These are phyloP conservation scores for Senecio squalidus DNA, from an alignment of 140 eudicot species.

Conservation along the genomic window DNA sequence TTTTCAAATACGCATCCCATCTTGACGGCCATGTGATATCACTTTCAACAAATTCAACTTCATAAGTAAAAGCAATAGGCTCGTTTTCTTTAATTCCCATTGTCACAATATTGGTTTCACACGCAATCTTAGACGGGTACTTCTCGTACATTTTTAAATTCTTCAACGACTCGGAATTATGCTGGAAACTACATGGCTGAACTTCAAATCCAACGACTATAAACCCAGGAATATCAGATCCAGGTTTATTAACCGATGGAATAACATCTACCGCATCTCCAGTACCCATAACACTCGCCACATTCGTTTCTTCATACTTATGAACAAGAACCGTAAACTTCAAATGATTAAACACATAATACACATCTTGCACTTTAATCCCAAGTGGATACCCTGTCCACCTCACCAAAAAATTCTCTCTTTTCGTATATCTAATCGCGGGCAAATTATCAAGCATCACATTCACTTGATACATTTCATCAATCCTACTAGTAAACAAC, in stretches of 20 bases:
- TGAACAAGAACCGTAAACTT: slow-evolving; percentile 54
- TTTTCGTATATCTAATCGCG: slow-evolving; percentile 40
- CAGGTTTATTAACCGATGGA: slow-evolving; percentile 31
- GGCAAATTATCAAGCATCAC: slow-evolving; percentile 60
- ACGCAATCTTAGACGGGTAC: slow-evolving; percentile 34
- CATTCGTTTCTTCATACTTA: slow-evolving; percentile 47
- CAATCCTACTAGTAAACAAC: slow-evolving; percentile 42
- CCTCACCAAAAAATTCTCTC: slow-evolving; percentile 35
- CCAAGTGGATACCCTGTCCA: slow-evolving; percentile 62
- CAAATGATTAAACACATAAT: slow-evolving; percentile 57
- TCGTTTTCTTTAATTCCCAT: slow-evolving; percentile 44
- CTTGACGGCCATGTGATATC: slow-evolving; percentile 63
- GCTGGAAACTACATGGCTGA: slow-evolving; percentile 44
- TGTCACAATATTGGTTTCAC: slow-evolving; percentile 41
- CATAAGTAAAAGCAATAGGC: slow-evolving; percentile 47
- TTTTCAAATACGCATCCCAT: slow-evolving; percentile 67
- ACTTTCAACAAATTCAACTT: slow-evolving; percentile 47
- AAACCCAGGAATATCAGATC: slow-evolving; percentile 40
- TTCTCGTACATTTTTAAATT: slow-evolving; percentile 36
- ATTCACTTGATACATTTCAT: slow-evolving; percentile 63
- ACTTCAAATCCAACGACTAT: slow-evolving; percentile 64
- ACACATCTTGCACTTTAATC: slow-evolving; percentile 39
- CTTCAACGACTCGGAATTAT: slow-evolving; percentile 32
- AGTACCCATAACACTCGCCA: slow-evolving; percentile 53
- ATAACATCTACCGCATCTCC: slow-evolving; percentile 54